phyloP scores from a whole-genome alignment of 164 flowering plant species.

The Umbellularia californica region DNA sequence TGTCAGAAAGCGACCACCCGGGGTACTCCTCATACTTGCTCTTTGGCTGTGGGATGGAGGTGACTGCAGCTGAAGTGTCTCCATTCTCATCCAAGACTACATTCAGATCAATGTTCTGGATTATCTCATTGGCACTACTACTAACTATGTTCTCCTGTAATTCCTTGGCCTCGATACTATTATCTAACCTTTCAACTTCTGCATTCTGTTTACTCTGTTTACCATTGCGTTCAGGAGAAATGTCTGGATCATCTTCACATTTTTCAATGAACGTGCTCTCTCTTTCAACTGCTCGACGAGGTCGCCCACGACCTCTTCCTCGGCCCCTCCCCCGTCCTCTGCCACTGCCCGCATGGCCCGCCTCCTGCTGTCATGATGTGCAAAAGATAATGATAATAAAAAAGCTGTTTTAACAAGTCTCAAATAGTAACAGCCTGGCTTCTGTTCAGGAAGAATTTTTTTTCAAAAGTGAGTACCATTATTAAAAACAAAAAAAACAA shows the following conservation, averaged over 20 bases:
- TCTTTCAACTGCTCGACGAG: slow-evolving; percentile 34
- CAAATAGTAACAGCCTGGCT: too few species aligned
- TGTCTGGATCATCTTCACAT: slow-evolving; percentile 30
- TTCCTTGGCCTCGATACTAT: slow-evolving; percentile 30
- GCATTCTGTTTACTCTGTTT: slow-evolving; percentile 30
- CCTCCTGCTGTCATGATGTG: slow-evolving; percentile 49
- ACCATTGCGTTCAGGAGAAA: slow-evolving; percentile 24
- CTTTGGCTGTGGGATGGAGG: slow-evolving; percentile 27
- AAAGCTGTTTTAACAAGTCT: too few species aligned
- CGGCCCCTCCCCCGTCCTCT: slow-evolving; percentile 89
- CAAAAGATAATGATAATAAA: background rate
- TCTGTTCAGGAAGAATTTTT: too few species aligned
- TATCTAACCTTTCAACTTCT: slow-evolving; percentile 20
- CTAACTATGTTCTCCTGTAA: slow-evolving; percentile 26
- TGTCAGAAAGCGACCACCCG: slow-evolving; percentile 66
- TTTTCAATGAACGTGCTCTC: slow-evolving; percentile 44
- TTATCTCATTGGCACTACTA: slow-evolving; percentile 20
- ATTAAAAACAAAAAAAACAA: too few species aligned
- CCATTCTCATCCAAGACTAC: slow-evolving; percentile 46
- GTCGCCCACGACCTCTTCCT: slow-evolving; percentile 81
- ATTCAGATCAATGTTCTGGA: slow-evolving; percentile 60
- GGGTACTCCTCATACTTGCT: slow-evolving; percentile 57
- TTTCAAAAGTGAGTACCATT: too few species aligned
- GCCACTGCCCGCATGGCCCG: slow-evolving; percentile 41
- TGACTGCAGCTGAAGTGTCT: slow-evolving; percentile 16